Percentiles rank a stretch among this genome's conserved stretches.
Conservation (phyloP, 2,329 filamentous ascomycete species). For the Escovopsis sp. region DNA sequence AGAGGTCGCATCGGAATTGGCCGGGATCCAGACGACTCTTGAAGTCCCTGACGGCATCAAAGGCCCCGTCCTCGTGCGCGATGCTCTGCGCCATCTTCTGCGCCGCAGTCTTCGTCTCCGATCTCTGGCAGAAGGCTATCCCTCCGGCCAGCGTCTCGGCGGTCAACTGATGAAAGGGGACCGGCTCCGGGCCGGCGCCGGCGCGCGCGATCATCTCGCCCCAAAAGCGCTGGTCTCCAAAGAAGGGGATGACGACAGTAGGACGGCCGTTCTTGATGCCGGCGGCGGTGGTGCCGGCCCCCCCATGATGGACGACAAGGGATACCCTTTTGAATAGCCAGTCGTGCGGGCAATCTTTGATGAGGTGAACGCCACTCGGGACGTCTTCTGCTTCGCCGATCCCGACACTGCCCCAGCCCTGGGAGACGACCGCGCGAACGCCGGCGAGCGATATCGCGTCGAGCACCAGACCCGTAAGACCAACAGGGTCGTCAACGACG, state of each 20-base stretch:
- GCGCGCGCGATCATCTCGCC: conserved; percentile 45
- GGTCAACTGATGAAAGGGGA: conserved; percentile 43
- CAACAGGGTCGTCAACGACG: conserved; percentile 45
- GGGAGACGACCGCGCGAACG: conserved; percentile 44
- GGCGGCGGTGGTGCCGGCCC: conserved; percentile 49
- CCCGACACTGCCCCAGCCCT: conserved; percentile 49
- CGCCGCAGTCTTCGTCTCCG: conserved; percentile 24
- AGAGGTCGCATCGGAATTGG: conserved; percentile 40
- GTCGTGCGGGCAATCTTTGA: conserved; percentile 51
- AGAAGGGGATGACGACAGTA: conserved; percentile 52
- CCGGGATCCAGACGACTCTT: conserved; percentile 38
- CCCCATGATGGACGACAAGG: conserved; percentile 48
- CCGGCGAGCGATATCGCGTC: conserved; percentile 41
- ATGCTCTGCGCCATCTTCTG: conserved; percentile 35
- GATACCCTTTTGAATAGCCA: conserved; percentile 47
- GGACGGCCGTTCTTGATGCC: conserved; percentile 44
- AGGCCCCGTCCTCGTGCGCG: conserved; percentile 35
- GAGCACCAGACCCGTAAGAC: conserved; percentile 41
- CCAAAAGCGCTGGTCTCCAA: conserved; percentile 52
- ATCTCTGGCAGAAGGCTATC: conserved; percentile 35
- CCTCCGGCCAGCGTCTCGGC: conserved; percentile 37
- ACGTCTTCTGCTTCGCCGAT: conserved; percentile 16
- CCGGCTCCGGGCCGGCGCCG: conserved; percentile 42
- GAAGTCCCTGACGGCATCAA: conserved; percentile 36
- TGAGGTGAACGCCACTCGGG: conserved; percentile 39